phyloP scores from a whole-genome alignment of 345 rosid species.

The Ceriops zippeliana region DNA sequence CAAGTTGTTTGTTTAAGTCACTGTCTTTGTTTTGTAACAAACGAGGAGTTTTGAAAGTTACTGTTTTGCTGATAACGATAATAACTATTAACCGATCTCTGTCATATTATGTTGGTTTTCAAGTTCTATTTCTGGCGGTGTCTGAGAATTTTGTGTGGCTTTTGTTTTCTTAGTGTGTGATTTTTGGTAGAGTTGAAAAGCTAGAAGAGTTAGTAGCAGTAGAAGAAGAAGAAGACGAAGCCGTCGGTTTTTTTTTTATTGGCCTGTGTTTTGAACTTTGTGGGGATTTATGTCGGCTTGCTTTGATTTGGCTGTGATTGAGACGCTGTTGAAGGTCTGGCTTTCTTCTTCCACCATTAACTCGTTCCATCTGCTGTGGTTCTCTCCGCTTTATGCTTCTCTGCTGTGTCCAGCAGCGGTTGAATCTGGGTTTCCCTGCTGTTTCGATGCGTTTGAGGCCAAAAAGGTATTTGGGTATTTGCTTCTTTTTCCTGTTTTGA shows the following conservation, averaged over 20 bases:
- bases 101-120: too few relatives aligned
- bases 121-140: too few relatives aligned
- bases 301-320: conserved; percentile 65
- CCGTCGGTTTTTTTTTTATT: not conserved
- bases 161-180: not conserved
- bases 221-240: not conserved
- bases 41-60: too few relatives aligned
- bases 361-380: conserved; percentile 10
- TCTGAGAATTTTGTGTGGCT: too few relatives aligned
- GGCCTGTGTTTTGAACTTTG: conserved; percentile 7
- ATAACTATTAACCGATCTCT: too few relatives aligned
- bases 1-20: not conserved
- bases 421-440: conserved; percentile 40
- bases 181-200: not conserved
- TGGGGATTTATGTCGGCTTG: conserved; percentile 88
- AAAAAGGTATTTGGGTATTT: conserved; percentile 42
- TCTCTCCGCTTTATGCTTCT: conserved; percentile 30
- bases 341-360: conserved; percentile 11
- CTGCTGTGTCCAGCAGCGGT: conserved; percentile 50
- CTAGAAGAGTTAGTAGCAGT: not conserved
- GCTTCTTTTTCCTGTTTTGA: not conserved
- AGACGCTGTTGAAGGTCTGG: conserved; percentile 65
- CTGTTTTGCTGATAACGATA: too few relatives aligned
- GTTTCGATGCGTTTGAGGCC: conserved; percentile 81
- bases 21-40: too few relatives aligned